Base-by-base conservation (phyloP, 1,284 basidiomycete genomes). In the Microbotryum violaceum region DNA sequence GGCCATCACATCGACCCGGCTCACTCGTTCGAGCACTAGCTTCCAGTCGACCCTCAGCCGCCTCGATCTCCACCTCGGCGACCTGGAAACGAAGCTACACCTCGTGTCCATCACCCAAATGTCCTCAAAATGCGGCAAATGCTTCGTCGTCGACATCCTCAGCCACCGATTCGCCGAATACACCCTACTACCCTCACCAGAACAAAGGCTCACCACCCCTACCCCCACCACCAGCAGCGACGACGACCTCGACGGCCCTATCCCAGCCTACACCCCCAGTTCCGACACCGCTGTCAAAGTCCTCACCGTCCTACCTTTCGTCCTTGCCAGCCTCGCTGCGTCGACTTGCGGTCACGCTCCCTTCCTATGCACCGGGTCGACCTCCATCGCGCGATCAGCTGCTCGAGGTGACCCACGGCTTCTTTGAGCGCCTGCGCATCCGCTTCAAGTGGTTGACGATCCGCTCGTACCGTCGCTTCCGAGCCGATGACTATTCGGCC, bases 391-490 rank as follows among this genome's bases (percentile, higher is more conserved):
- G 85, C 56, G 90, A 93, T 54, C 91, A 97, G 71, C 85, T 97
- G 61, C 80, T 98, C 46, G 83, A 83, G 29, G 86, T 91, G 4
- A 86, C 94, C 4, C 88, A 83, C 51, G 85, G 87, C 8, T 92
- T 93, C 75, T 94, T 91, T 87, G 84, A 94, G 69, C 84, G 96
- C 2, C 75, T 90, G 44, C 82, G 87, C 18, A 90, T 99, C 68
- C 84, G 91, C n/a, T 91, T 97, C 78, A 92, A 92, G 74, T 99
- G 96, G 96, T 88, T 94, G 69, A 93, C 91, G 12, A 96, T 98
- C 70, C 83, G 90, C 67, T 91, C 91, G 1, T 99, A 97, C 78
- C 83, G 94, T 42, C 86, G 85, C 70, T 99, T 96, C 78, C 93
- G 97, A 69, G 87, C 89, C 54, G 96, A 99, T 74, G 96, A 98